Evolutionary conservation across 495 filamentous ascomycete species (phyloP), one percentile per base, ranked within the genome.

Genomic region (Penicillium ochrochloron): DNA sequence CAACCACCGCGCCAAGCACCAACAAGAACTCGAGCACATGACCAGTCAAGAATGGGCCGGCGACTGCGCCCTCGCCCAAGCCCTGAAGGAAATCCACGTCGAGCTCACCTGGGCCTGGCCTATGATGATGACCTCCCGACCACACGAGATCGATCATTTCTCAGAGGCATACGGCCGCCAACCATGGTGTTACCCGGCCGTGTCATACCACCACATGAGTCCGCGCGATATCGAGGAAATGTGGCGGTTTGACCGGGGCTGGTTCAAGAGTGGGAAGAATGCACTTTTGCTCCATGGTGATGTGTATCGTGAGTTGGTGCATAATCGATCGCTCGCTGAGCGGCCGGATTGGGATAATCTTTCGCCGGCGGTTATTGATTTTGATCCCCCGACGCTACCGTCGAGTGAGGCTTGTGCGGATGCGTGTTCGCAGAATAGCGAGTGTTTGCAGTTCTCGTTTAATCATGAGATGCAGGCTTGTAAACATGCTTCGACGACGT

Each of bases 121-220:
- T 10, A 76, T 78, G 73, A 64, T 80, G 72, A 67, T 73, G 67
- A 71, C 70, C 3, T 60, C 66, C 25, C 66, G 61, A 10, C 68
- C 72, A 0, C 71, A 70, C 67, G 75, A 83, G 33, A 75, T 80
- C 50, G 80, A 83, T 51, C 73, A 73, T 34, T 77, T 79, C 46
- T 76, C 75, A 15, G 76, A 77, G 25, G 75, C 70, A 9, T 72
- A 74, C 50, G 75, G 75, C 5, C 79, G 70, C 44, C 74, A 71
- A 37, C 79, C 82, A 0, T 85, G 83, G 82, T 85, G 83, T 59
- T 84, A 74, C 59, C 79, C 78, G 5, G 78, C 70, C 12, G 66
- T 82, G n/a, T 81, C 78, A 0, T 84, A 80, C 59, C 82, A 84
- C 60, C 81, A 84, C 61, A 78, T 85, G 68, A 72, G 63, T 10